Evolutionary conservation across 371 early-diverging fungal species (phyloP).

Genomic region (Zopfochytrium polystomum): DNA sequence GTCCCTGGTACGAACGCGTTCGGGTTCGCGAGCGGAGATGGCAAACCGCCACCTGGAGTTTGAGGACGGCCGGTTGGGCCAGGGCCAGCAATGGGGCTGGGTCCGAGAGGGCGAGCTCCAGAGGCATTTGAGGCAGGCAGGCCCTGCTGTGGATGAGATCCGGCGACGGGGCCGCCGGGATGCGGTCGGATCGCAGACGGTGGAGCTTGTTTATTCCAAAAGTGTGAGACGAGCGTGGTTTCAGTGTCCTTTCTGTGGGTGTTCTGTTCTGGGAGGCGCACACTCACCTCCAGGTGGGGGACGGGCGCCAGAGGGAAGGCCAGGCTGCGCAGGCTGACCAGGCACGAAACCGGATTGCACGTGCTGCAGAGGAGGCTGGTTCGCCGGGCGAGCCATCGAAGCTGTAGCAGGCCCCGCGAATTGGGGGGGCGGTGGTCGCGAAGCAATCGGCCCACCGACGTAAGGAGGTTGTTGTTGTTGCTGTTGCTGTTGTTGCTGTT

Average conservation of each 20-base stretch:
- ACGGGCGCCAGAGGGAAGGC: constrained; percentile 14
- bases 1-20: not conserved
- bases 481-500: not conserved
- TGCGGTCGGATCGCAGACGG: not conserved
- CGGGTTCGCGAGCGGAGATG: not conserved
- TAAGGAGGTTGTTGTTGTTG: constrained; percentile 16
- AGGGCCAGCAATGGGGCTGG: not conserved
- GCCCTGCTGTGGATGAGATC: not conserved
- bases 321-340: constrained; percentile 16
- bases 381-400: not conserved
- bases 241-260: too few relatives aligned
- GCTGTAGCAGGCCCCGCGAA: too few relatives aligned
- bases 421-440: too few relatives aligned
- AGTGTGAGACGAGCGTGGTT: too few relatives aligned
- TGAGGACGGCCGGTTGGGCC: not conserved
- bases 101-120: not conserved
- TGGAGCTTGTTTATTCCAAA: too few relatives aligned
- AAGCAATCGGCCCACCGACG: too few relatives aligned
- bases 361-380: constrained; percentile 9
- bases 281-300: not conserved
- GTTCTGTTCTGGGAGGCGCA: not conserved
- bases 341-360: constrained; percentile 10
- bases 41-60: not conserved
- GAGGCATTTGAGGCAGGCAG: not conserved
- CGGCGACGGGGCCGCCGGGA: not conserved